phyloP scores from a whole-genome alignment of 2,329 filamentous ascomycete species.

The Ceratocystis smalleyi region DNA sequence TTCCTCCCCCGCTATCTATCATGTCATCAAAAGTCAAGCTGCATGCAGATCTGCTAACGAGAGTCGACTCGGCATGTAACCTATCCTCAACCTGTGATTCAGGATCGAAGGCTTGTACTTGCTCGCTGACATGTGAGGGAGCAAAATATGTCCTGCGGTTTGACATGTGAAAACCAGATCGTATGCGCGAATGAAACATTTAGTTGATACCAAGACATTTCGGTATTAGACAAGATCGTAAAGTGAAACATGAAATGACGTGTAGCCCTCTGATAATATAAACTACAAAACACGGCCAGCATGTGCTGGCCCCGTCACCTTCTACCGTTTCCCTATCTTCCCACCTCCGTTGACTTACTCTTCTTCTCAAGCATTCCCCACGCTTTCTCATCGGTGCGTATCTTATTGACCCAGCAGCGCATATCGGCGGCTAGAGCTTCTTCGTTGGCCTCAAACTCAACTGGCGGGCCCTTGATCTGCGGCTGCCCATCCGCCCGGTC shows the following conservation, averaged over 20 bases:
- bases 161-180: neutral
- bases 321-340: neutral
- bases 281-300: neutral
- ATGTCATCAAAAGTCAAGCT: neutral
- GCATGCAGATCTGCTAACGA: neutral
- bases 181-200: neutral
- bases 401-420: conserved; percentile 2
- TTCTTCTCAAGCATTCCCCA: conserved; percentile 15
- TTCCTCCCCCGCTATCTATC: neutral
- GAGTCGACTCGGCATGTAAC: neutral
- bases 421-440: conserved; percentile 18
- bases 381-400: conserved; percentile 8
- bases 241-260: neutral
- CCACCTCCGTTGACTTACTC: conserved; percentile 4
- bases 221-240: neutral
- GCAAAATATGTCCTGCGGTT: neutral
- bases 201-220: neutral
- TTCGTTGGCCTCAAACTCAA: conserved; percentile 40
- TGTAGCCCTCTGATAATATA: neutral
- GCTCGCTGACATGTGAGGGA: neutral
- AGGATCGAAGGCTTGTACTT: neutral
- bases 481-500: conserved; percentile 27
- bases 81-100: neutral
- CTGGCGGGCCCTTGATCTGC: conserved; percentile 44
- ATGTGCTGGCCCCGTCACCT: neutral